Conservation (phyloP, 1,139 yeast species). For the Hyphopichia burtonii region DNA sequence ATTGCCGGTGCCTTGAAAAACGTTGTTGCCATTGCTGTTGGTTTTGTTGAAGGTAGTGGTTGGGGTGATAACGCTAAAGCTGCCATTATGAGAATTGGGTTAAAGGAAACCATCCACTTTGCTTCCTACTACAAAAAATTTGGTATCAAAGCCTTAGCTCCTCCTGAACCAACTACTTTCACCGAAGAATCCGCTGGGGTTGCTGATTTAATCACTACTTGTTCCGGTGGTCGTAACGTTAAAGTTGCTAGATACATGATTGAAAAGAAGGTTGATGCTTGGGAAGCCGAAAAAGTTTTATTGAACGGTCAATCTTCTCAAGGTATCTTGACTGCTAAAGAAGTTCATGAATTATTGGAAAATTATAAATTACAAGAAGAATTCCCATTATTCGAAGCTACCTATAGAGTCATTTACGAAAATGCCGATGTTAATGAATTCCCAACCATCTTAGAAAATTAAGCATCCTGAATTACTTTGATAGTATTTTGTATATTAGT, state of each 20-base stretch:
- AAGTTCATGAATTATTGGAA: conserved; percentile 46
- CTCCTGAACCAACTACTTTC: conserved; percentile 39
- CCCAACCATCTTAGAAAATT: conserved; percentile 35
- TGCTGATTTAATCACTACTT: conserved; percentile 50
- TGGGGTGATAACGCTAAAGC: conserved; percentile 56
- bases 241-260: conserved; percentile 50
- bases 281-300: conserved; percentile 44
- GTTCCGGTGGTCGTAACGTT: conserved; percentile 51
- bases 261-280: conserved; percentile 42
- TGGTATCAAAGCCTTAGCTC: conserved; percentile 54
- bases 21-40: conserved; percentile 48
- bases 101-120: conserved; percentile 43
- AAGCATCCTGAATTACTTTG: background rate
- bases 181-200: conserved; percentile 52
- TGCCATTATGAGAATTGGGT: conserved; percentile 50
- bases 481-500: conserved; percentile 1
- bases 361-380: conserved; percentile 31
- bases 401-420: conserved; percentile 46
- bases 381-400: conserved; percentile 49
- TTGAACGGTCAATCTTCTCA: conserved; percentile 52
- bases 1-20: conserved; percentile 53
- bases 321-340: conserved; percentile 49
- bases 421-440: conserved; percentile 42
- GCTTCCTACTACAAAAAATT: conserved; percentile 55
- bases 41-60: conserved; percentile 49